Conservation (phyloP, 768 basidiomycete species). For the Lactarius hatsudake region DNA sequence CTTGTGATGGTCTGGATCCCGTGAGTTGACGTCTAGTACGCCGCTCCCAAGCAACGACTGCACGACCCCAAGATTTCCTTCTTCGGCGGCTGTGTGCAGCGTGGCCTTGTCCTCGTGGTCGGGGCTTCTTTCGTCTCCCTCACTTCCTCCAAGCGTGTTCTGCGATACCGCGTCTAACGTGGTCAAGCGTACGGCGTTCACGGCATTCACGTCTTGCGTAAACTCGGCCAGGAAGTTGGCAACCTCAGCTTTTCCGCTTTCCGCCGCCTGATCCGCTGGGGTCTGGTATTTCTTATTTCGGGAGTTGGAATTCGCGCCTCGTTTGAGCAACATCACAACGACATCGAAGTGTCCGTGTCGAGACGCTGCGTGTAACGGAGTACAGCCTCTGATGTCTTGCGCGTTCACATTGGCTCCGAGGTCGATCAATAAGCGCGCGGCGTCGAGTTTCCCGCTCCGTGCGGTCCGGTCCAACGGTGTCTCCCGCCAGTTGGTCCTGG, state of each 20-base stretch:
- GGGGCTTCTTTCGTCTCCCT: not conserved
- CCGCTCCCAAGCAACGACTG: not conserved
- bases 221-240: not conserved
- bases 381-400: not conserved
- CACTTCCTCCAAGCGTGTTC: not conserved
- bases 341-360: not conserved
- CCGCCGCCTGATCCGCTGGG: not conserved
- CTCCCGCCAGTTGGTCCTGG: not conserved
- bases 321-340: not conserved
- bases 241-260: not conserved
- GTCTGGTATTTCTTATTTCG: not conserved
- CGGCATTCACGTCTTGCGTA: not conserved
- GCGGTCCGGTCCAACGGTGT: slow-evolving; percentile 8
- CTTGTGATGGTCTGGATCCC: not conserved
- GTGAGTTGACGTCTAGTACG: not conserved
- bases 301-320: not conserved
- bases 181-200: not conserved
- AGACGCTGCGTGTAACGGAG: not conserved
- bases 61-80: not conserved
- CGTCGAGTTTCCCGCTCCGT: not conserved
- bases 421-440: slow-evolving; percentile 8
- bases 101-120: not conserved
- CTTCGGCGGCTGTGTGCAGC: slow-evolving; percentile 2
- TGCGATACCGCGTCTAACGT: not conserved
- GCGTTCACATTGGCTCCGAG: slow-evolving; percentile 1